Evolutionary conservation across 176 grass and related monocot genomes (phyloP), one percentile per base, ranked within the genome.

Genomic region (Hordeum marinum): DNA sequence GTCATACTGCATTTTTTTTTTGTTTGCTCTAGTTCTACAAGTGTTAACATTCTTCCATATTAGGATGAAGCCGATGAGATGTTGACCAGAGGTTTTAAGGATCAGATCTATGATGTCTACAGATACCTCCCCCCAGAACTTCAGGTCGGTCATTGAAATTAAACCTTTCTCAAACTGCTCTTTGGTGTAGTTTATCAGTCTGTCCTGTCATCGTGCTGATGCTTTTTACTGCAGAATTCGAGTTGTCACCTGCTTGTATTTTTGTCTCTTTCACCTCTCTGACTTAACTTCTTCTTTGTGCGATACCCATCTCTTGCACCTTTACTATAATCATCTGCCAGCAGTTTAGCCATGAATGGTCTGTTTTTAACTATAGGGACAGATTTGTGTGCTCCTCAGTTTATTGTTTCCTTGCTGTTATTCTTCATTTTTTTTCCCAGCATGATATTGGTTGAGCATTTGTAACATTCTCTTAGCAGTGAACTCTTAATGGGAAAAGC

Each of bases 41-140:
- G 15, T 21, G 45, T 77, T 83, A 71, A 85, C 77, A 59, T 83
- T 18, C 14, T 66, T 63, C 17, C 46, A 61, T 74, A 37, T 83
- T 75, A 95, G 93, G 96, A 98, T 76, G 96, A 98, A 85, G 90
- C 93, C 34, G 96, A 98, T 90, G 96, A 98, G 79, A 95, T 98
- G 93, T 81, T 95, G 91, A 95, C 81, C 66, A 85, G 91, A 87
- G 96, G 91, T 12, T 98, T 98, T 63, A 94, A 98, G 90, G 96
- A 98, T 76, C 96, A 98, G 84, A 98, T 95, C 55, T 95, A 98
- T 68, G 93, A 91, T 77, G 86, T 98, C 25, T 98, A 98, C 86
- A 81, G 93, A 84, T 94, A 95, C 80, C 93, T 95, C 25, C 93
- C 96, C 3, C 93, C 91, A 13, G 91, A 95, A 43, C 91, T 98